Base-by-base conservation (phyloP, 257 asterid genomes). In the Petunia axillaris region DNA sequence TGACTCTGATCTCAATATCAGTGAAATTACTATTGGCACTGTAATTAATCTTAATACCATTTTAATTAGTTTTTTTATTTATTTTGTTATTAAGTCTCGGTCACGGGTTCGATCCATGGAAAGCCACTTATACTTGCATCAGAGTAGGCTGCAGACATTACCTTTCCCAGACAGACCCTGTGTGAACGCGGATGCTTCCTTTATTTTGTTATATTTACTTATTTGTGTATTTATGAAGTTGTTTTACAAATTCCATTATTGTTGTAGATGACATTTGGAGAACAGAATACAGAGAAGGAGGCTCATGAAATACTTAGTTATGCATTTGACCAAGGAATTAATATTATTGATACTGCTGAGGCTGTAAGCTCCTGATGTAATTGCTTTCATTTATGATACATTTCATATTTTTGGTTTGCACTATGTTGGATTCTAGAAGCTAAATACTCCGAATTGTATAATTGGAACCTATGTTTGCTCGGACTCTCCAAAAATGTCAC, bases 251-350 rank as follows among this genome's bases (percentile, higher is more conserved):
- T 25, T 25, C 25, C 25, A 25, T 25, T 25, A 25, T 25, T 25
- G 25, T 48, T 83, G 76, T 90, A 95, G 98, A 95, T 95, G 98
- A 93, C 99, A 55, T 95, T 78, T 85, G 98, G 99, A 83, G 87
- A 91, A 88, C 99, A 95, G 89, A 95, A 93, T 73, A 91, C 98
- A 6, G 99, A 95, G 89, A 92, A 89, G 82, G 99, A 95, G 81
- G 98, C 99, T 86, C 99, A 95, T 79, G 95, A 91, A 43, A 90
- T 85, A 64, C 98, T 95, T 57, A 86, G 85, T 79, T 92, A 91
- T 81, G 90, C 99, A 9, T 92, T 95, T 60, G 97, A 92, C 52
- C 86, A 90, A 16, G 99, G 99, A 64, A 88, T 95, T 79, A 95
- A 95, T 82, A 83, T 82, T 8, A 43, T 95, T 67, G 99, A 95